Base-by-base conservation (phyloP, 1,284 basidiomycete species). In the Exobasidium cylindrosporum region DNA sequence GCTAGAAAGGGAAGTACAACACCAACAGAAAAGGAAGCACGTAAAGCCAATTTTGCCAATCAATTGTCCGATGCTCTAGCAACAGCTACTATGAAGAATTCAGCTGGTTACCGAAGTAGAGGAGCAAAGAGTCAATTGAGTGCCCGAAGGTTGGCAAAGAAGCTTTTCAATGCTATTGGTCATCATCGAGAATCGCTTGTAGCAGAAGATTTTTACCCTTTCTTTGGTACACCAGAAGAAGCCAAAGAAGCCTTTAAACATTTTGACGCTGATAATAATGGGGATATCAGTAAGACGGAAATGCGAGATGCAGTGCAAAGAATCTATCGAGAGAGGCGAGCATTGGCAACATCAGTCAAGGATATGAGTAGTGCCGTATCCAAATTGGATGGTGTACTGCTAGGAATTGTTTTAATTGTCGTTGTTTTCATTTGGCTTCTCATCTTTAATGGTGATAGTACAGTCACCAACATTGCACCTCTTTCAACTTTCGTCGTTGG, bases 221-320 rank as follows among this genome's bases (percentile, higher is more conserved):
- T 90, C 78, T 92, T 92, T 81, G 84, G 84, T 55, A 84, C 85
- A 0, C 85, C 85, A 35, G 82, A 84, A 11, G 89, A 91, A 73
- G 90, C 90, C 29, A 86, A 87, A 67, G 75, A 85, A 28, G 90
- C 89, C 1, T 92, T 92, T 69, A 81, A 83, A 21, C 72, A 91
- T 4, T 92, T 92, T 66, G 90, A 92, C 77, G 88, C 88, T 73
- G 90, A 92, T 75, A 86, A 84, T 14, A 92, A 92, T 71, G 90
- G 89, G 7, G 89, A 91, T 71, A 89, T 92, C 61, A 85, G 83
- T 17, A 90, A 87, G 78, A 84, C 83, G 32, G 90, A 92, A 81
- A 92, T 92, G 89, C 85, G 90, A 47, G 88, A 90, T 73, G 89
- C 88, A 0, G 90, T 92, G 2, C 87, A 90, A 70, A 83, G 89